phyloP scores from a whole-genome alignment of 768 basidiomycete species.

The Russula abietina region DNA sequence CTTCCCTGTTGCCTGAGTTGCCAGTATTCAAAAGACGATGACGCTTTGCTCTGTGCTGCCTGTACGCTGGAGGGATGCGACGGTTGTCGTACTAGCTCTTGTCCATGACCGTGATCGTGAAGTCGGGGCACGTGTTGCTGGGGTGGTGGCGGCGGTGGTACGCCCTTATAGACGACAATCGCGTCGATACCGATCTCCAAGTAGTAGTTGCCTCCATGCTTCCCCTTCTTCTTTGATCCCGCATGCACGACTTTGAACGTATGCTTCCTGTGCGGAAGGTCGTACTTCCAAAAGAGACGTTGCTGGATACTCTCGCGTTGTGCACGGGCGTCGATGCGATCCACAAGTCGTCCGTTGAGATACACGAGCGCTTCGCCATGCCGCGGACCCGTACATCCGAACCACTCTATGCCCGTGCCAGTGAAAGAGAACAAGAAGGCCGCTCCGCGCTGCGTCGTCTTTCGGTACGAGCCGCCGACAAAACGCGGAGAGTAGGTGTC shows the following conservation, averaged over 20 bases:
- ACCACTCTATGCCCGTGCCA: slow-evolving; percentile 78
- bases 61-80: slow-evolving; percentile 12
- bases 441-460: slow-evolving; percentile 46
- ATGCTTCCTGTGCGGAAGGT: slow-evolving; percentile 48
- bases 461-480: slow-evolving; percentile 44
- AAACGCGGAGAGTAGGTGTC: slow-evolving; percentile 48
- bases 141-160: not conserved
- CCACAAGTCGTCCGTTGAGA: slow-evolving; percentile 47
- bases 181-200: slow-evolving; percentile 53
- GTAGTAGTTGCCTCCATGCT: slow-evolving; percentile 24
- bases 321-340: slow-evolving; percentile 44
- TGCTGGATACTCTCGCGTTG: slow-evolving; percentile 44
- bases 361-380: slow-evolving; percentile 55
- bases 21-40: slow-evolving; percentile 37
- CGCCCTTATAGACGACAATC: slow-evolving; percentile 54
- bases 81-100: slow-evolving; percentile 23
- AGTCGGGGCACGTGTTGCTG: not conserved
- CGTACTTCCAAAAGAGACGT: slow-evolving; percentile 56
- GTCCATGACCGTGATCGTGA: slow-evolving; percentile 1
- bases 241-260: slow-evolving; percentile 58
- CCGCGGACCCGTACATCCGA: slow-evolving; percentile 49
- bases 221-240: slow-evolving; percentile 37
- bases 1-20: slow-evolving; percentile 57
- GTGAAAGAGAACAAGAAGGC: slow-evolving; percentile 52
- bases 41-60: slow-evolving; percentile 5